phyloP scores from a whole-genome alignment of 73 alveolate species.

The Tetrahymena malaccensis region DNA sequence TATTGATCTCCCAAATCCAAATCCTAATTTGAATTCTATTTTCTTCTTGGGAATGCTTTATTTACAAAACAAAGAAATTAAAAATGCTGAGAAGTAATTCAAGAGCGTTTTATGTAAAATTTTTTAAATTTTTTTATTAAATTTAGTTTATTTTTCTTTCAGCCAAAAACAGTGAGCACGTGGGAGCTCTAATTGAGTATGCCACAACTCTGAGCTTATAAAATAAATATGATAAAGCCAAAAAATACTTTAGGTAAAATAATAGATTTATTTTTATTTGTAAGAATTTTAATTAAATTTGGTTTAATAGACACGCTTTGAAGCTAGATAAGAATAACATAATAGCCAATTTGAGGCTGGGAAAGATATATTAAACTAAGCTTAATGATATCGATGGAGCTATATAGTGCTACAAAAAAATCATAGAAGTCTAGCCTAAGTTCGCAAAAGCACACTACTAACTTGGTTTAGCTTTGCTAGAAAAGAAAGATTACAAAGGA shows the following conservation, averaged over 20 bases:
- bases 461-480: conserved; percentile 62
- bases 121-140: background rate
- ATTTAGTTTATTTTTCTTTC: background rate
- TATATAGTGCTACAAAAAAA: conserved; percentile 52
- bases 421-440: conserved; percentile 61
- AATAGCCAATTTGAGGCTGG: conserved; percentile 77
- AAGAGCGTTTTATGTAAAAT: conserved; percentile 5
- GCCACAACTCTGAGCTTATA: conserved; percentile 58
- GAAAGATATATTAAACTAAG: conserved; percentile 60
- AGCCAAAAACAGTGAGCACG: conserved; percentile 52
- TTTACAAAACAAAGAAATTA: conserved; percentile 69
- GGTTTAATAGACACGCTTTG: conserved; percentile 49
- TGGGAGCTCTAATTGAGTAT: conserved; percentile 71
- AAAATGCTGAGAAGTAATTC: conserved; percentile 45
- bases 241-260: conserved; percentile 52
- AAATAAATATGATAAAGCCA: conserved; percentile 61
- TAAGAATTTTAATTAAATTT: background rate
- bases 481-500: conserved; percentile 51
- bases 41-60: conserved; percentile 69
- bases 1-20: conserved; percentile 54
- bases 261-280: background rate
- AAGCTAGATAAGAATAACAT: conserved; percentile 65
- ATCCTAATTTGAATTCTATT: conserved; percentile 45
- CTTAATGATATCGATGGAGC: conserved; percentile 67
- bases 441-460: conserved; percentile 70